Percentiles rank a stretch among this genome's conserved stretches.
Conservation (phyloP, 306 rosid genomes). For the Ammopiptanthus mongolicus region DNA sequence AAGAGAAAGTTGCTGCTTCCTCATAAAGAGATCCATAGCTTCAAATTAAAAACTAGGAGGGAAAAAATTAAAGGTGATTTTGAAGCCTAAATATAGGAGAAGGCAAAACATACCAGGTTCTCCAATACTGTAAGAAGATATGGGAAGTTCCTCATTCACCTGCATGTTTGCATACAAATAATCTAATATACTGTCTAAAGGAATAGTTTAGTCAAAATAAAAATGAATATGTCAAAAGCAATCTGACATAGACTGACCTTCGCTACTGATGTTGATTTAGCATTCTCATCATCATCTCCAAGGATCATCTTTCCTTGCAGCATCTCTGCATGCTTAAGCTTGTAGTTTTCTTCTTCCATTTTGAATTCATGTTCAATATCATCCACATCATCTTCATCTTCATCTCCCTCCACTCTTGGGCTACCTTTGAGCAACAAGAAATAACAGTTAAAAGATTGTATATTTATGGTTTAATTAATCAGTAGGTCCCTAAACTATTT, state of each 20-base stretch:
- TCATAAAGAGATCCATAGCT: not conserved
- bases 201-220: not conserved
- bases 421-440: constrained; percentile 52
- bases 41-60: not conserved
- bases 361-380: constrained; percentile 94
- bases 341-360: constrained; percentile 48
- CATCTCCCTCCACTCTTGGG: constrained; percentile 93
- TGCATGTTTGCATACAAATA: constrained; percentile 34
- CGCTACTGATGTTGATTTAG: constrained; percentile 34
- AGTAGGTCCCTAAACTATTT: too few species aligned
- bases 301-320: constrained; percentile 59
- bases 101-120: constrained; percentile 37
- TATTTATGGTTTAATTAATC: too few species aligned
- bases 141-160: constrained; percentile 64
- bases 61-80: not conserved
- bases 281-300: constrained; percentile 52
- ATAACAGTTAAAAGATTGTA: not conserved
- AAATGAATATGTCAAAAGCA: not conserved
- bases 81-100: not conserved
- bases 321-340: constrained; percentile 52
- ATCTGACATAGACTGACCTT: not conserved
- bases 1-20: not conserved
- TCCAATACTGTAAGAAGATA: constrained; percentile 45
- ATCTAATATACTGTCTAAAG: not conserved
- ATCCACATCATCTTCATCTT: constrained; percentile 89